These are phyloP conservation scores for Cynara cardunculus DNA, from an alignment of 129 eudicot genomes.

Conservation along the genomic window DNA sequence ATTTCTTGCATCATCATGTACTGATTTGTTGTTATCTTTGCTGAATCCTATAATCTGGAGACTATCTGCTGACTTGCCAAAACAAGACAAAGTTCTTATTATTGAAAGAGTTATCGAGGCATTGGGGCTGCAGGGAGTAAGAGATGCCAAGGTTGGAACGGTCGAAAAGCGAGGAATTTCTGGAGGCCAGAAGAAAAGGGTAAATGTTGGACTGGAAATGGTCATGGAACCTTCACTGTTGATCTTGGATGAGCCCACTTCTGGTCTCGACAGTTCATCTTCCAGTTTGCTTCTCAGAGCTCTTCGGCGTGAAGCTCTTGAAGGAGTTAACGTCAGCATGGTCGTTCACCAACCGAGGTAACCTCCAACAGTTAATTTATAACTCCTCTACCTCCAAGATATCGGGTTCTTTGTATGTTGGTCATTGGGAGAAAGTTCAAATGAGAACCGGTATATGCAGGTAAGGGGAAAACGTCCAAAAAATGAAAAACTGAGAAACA, in stretches of 20 bases:
- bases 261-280: conserved; percentile 85
- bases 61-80: conserved; percentile 61
- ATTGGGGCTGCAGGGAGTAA: conserved; percentile 66
- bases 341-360: conserved; percentile 94
- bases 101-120: conserved; percentile 84
- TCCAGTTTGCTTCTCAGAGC: conserved; percentile 80
- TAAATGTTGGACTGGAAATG: conserved; percentile 84
- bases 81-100: conserved; percentile 77
- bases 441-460: background rate
- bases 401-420: too few relatives aligned
- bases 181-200: conserved; percentile 87
- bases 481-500: background rate
- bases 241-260: conserved; percentile 85
- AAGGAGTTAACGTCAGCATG: conserved; percentile 85
- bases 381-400: background rate
- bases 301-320: conserved; percentile 87
- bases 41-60: conserved; percentile 30
- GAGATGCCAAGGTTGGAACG: conserved; percentile 79
- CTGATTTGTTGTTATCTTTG: conserved; percentile 13
- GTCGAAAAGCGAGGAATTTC: conserved; percentile 86
- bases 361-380: background rate
- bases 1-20: background rate
- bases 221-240: conserved; percentile 88
- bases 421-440: too few relatives aligned
- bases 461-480: background rate